Evolutionary conservation across 345 rosid species (phyloP).

Genomic region (Brassica cretica): DNA sequence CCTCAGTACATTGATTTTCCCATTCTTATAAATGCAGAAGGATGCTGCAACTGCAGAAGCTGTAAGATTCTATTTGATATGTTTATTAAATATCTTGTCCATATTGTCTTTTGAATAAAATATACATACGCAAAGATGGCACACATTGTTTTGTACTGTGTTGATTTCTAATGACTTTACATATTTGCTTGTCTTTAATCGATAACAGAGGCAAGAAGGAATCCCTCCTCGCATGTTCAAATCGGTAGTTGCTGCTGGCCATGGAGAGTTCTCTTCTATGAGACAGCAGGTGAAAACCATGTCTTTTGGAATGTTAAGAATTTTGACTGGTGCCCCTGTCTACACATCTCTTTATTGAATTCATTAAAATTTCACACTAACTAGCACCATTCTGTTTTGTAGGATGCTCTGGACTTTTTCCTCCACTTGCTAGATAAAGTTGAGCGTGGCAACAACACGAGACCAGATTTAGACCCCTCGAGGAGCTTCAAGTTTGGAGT

Average conservation of each 20-base stretch:
- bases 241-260: constrained; percentile 91
- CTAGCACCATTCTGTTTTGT: constrained; percentile 33
- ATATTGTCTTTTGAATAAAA: background rate
- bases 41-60: constrained; percentile 46
- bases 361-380: constrained; percentile 12
- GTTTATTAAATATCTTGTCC: background rate
- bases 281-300: constrained; percentile 78
- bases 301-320: background rate
- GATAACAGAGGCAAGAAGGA: constrained; percentile 82
- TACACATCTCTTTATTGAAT: background rate
- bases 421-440: constrained; percentile 91
- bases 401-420: constrained; percentile 99
- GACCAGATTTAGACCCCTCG: constrained; percentile 73
- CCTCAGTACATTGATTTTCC: constrained; percentile 19
- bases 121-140: background rate
- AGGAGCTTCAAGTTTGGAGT: constrained; percentile 95
- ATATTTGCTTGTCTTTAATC: constrained; percentile 4
- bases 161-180: constrained; percentile 25
- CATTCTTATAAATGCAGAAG: constrained; percentile 46
- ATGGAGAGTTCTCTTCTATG: constrained; percentile 90
- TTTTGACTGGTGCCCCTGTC: constrained; percentile 6
- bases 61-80: constrained; percentile 47
- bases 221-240: constrained; percentile 97
- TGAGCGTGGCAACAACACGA: constrained; percentile 68
- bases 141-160: background rate